A percentile compares a stretch with the other conserved stretches of the same genome.
Evolutionary conservation across 176 grass and related monocot species (phyloP).

Genomic region (Elymus sibiricus): DNA sequence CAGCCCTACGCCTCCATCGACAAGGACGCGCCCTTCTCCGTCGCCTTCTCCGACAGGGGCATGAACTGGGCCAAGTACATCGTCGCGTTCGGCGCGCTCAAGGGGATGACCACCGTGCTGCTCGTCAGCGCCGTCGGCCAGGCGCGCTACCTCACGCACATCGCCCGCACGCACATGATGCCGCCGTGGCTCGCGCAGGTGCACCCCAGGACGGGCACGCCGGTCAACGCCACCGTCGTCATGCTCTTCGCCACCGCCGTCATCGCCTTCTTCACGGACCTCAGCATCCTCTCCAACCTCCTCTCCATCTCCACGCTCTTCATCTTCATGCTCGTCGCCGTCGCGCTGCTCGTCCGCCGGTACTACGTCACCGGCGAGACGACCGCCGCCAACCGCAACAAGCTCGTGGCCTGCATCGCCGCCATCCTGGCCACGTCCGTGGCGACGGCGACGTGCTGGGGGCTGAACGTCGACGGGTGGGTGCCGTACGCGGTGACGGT

Average conservation of each 20-base stretch:
- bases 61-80: conserved; percentile 74
- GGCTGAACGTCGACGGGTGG: not conserved
- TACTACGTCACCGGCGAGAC: conserved; percentile 64
- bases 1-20: conserved; percentile 41
- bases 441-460: conserved; percentile 38
- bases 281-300: conserved; percentile 50
- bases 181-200: conserved; percentile 55
- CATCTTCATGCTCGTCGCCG: conserved; percentile 69
- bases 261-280: conserved; percentile 65
- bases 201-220: conserved; percentile 45
- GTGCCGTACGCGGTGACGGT: conserved; percentile 37
- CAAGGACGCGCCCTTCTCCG: conserved; percentile 57
- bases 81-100: conserved; percentile 70
- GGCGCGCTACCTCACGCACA: conserved; percentile 60
- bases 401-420: conserved; percentile 28
- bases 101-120: conserved; percentile 76
- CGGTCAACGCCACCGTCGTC: conserved; percentile 53
- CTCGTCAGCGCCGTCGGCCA: conserved; percentile 63
- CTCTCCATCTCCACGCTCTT: conserved; percentile 78
- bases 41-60: conserved; percentile 39
- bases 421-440: conserved; percentile 41
- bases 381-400: conserved; percentile 18
- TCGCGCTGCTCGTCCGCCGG: conserved; percentile 50
- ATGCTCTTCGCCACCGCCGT: conserved; percentile 57
- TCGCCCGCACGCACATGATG: conserved; percentile 60